phyloP scores from a whole-genome alignment of 2,329 filamentous ascomycete genomes.

The Ascocoryne sarcoides region DNA sequence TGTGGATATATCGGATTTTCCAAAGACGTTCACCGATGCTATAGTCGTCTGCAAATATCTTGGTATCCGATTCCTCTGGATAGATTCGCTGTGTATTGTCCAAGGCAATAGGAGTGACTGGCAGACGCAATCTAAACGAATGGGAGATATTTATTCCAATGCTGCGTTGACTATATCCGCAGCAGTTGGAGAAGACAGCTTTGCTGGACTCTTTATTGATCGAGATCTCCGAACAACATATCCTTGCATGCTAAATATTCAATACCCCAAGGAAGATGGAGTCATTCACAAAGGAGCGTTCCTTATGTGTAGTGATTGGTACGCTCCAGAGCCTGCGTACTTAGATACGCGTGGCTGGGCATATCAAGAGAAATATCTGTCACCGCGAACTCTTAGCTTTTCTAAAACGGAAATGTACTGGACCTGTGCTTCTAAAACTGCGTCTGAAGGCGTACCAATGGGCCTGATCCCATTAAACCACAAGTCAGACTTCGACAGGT shows the following conservation, averaged over 20 bases:
- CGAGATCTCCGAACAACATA: conserved; percentile 11
- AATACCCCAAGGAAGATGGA: conserved; percentile 7
- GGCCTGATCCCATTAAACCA: conserved; percentile 6
- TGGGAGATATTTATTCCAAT: conserved; percentile 22
- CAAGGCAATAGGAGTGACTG: conserved; percentile 25
- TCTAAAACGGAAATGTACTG: background rate
- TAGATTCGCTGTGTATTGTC: conserved; percentile 28
- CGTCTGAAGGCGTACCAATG: conserved; percentile 11
- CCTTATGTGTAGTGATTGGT: conserved; percentile 6
- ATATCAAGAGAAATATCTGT: background rate
- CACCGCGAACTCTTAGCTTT: background rate
- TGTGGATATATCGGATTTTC: too few species aligned
- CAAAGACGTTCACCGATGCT: conserved; percentile 26
- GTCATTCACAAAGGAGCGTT: conserved; percentile 4
- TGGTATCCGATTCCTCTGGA: conserved; percentile 27
- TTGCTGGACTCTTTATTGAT: conserved; percentile 8
- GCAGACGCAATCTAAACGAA: conserved; percentile 19
- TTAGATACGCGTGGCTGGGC: conserved; percentile 7
- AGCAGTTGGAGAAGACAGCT: conserved; percentile 10
- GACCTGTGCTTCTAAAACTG: conserved; percentile 7
- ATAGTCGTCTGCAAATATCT: conserved; percentile 23
- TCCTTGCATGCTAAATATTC: conserved; percentile 7
- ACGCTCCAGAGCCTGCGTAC: conserved; percentile 2
- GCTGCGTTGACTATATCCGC: conserved; percentile 21
- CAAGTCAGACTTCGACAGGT: conserved; percentile 11